Percentiles rank a stretch among this genome's conserved stretches.
phyloP scores from a whole-genome alignment of 2,329 filamentous ascomycete genomes.

The Neoarthrinium moseri region DNA sequence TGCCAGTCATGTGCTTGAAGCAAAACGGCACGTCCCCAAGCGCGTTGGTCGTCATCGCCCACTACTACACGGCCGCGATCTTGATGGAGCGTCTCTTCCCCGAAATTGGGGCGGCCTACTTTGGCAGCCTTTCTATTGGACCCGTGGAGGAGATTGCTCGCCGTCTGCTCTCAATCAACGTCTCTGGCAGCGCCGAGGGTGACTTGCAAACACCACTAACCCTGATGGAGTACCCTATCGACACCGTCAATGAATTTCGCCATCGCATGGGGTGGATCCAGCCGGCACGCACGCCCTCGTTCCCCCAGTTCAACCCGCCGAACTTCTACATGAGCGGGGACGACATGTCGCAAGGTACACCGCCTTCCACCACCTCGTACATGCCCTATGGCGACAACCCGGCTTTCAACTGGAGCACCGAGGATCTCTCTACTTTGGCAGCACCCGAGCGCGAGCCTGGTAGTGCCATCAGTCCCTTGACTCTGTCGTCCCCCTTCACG shows the following conservation, averaged over 20 bases:
- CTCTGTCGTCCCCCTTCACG: constrained; percentile 54
- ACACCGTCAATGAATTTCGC: constrained; percentile 68
- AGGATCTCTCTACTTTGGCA: constrained; percentile 57
- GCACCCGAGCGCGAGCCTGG: constrained; percentile 41
- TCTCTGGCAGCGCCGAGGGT: constrained; percentile 54
- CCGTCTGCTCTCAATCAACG: constrained; percentile 68
- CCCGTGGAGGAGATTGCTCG: constrained; percentile 86
- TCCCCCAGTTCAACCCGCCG: constrained; percentile 58
- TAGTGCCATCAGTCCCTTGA: constrained; percentile 52
- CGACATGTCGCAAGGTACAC: constrained; percentile 33
- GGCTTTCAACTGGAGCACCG: constrained; percentile 63
- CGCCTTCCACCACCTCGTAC: constrained; percentile 43
- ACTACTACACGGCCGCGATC: constrained; percentile 87
- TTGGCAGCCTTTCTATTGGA: constrained; percentile 73
- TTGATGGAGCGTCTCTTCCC: constrained; percentile 89
- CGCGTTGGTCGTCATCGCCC: constrained; percentile 79
- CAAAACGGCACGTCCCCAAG: constrained; percentile 73
- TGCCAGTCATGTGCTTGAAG: constrained; percentile 81
- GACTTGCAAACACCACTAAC: constrained; percentile 61
- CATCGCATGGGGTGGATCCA: constrained; percentile 66
- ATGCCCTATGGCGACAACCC: constrained; percentile 53
- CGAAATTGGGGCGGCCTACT: constrained; percentile 86
- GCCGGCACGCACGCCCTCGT: constrained; percentile 57
- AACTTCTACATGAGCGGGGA: constrained; percentile 52
- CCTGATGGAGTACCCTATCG: constrained; percentile 72